A percentile compares a stretch with the other conserved stretches of the same genome.
Evolutionary conservation across 768 basidiomycete genomes (phyloP).

Genomic region (Serendipita sp.): DNA sequence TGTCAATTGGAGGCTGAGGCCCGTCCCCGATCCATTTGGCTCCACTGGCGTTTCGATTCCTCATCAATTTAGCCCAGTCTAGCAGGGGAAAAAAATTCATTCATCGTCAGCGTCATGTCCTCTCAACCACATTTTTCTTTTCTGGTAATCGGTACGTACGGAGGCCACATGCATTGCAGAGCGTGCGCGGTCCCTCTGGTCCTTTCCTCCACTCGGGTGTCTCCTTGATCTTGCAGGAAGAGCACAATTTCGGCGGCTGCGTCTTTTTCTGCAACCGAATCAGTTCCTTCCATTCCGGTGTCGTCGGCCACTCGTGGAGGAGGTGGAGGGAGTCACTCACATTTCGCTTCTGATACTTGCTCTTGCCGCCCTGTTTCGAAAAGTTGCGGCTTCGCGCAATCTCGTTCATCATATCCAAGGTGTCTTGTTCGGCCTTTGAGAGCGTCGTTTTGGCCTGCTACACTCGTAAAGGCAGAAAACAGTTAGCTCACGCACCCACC

Average conservation of each 20-base stretch:
- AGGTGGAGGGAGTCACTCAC: constrained; percentile 37
- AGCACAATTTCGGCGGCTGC: constrained; percentile 73
- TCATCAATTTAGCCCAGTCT: background rate
- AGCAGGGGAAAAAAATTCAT: too few relatives aligned
- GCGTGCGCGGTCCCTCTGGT: constrained; percentile 66
- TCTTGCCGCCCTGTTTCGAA: constrained; percentile 28
- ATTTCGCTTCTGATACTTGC: constrained; percentile 73
- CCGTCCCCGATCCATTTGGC: background rate
- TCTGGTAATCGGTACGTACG: constrained; percentile 36
- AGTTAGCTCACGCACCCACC: too few relatives aligned
- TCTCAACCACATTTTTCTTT: too few relatives aligned
- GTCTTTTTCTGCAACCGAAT: constrained; percentile 37
- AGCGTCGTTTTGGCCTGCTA: background rate
- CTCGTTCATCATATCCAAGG: background rate
- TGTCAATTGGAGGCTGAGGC: background rate
- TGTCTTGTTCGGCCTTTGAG: background rate
- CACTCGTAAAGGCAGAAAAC: too few relatives aligned
- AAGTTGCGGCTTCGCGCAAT: background rate
- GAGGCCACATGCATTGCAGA: constrained; percentile 76
- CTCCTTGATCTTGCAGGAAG: constrained; percentile 75
- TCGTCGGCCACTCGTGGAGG: background rate
- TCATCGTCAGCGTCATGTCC: too few relatives aligned
- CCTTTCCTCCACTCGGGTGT: constrained; percentile 83
- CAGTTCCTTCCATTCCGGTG: background rate
- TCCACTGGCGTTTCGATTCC: background rate